Conservation (phyloP, 352 stramenopile species). For the Pythium phragmitis region DNA sequence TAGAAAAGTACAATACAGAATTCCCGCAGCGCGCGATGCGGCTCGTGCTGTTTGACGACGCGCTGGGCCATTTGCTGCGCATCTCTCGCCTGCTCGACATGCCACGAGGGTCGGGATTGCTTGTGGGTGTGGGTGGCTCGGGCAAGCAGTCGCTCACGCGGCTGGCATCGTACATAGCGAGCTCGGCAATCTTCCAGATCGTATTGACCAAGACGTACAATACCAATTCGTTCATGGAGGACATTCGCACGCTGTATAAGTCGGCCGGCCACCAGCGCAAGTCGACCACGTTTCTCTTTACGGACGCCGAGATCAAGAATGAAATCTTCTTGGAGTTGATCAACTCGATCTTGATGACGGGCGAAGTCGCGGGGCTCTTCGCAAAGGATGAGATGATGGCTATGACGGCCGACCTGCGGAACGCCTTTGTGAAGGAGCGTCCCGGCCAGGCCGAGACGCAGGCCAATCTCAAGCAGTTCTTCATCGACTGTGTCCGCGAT, state of each 20-base stretch:
- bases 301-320: constrained; percentile 98
- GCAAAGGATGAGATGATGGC: constrained; percentile 99
- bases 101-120: constrained; percentile 93
- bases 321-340: constrained; percentile 99
- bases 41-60: constrained; percentile 98
- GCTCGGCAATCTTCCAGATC: constrained; percentile 97
- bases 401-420: constrained; percentile 96
- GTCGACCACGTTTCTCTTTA: constrained; percentile 98
- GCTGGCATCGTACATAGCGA: constrained; percentile 95
- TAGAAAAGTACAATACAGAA: constrained; percentile 97
- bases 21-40: constrained; percentile 96
- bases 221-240: constrained; percentile 96
- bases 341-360: constrained; percentile 98
- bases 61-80: constrained; percentile 94
- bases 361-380: constrained; percentile 97
- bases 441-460: constrained; percentile 94
- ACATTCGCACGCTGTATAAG: constrained; percentile 96
- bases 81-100: constrained; percentile 97
- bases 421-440: constrained; percentile 94
- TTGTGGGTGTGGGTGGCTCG: constrained; percentile 97
- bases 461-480: constrained; percentile 98
- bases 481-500: constrained; percentile 97
- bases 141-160: constrained; percentile 97
- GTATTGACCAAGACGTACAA: constrained; percentile 99
- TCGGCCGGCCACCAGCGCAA: constrained; percentile 95